These are phyloP conservation scores for Murraya koenigii DNA, from an alignment of 345 rosid genomes.

Conservation along the genomic window DNA sequence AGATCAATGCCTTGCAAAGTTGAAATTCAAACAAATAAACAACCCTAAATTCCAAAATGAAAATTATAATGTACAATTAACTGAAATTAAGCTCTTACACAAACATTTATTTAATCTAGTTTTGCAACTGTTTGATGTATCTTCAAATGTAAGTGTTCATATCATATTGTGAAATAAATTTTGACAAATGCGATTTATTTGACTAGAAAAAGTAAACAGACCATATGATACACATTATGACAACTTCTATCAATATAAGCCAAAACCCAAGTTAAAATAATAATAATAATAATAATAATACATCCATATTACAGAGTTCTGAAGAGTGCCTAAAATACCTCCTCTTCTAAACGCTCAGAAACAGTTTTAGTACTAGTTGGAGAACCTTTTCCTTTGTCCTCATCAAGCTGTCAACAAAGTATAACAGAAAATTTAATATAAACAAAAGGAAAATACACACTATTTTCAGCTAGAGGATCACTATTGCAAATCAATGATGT, in stretches of 20 bases:
- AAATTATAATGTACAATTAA: background rate
- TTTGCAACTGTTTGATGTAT: background rate
- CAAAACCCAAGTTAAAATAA: background rate
- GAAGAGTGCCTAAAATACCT: slow-evolving; percentile 47
- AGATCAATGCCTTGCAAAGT: background rate
- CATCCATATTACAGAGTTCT: background rate
- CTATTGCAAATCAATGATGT: slow-evolving; percentile 2
- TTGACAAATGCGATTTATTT: background rate
- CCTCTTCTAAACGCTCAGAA: slow-evolving; percentile 75
- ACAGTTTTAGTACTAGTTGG: slow-evolving; percentile 53
- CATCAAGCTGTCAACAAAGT: slow-evolving; percentile 54
- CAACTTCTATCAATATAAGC: background rate
- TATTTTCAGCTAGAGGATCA: slow-evolving; percentile 12
- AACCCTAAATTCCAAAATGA: background rate
- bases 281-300: background rate
- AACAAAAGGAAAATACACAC: background rate
- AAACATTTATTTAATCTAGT: background rate
- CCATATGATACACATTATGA: background rate
- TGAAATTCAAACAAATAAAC: background rate
- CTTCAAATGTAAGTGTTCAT: background rate
- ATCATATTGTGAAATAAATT: background rate
- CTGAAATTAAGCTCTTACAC: background rate
- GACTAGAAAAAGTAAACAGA: background rate
- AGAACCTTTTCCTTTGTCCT: slow-evolving; percentile 64
- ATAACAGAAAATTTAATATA: background rate